Evolutionary conservation across 2,329 filamentous ascomycete genomes (phyloP).

Genomic region (Diaporthe humulicola): DNA sequence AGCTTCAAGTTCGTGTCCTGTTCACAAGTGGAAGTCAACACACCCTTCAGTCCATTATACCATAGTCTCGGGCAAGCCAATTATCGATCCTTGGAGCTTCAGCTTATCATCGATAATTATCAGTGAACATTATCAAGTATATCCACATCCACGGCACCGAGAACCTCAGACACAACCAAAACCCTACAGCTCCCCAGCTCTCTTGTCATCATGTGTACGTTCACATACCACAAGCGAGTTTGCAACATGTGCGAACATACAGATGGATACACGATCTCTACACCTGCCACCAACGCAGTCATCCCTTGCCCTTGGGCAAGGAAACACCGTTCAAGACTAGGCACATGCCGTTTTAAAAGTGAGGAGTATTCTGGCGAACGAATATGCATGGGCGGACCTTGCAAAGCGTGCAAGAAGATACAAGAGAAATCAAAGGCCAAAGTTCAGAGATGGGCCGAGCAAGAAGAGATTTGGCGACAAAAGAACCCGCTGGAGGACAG

Average conservation of each 20-base stretch:
- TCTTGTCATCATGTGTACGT: not conserved
- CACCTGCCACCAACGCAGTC: rapidly evolving
- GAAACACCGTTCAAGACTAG: not conserved
- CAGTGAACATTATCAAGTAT: not conserved
- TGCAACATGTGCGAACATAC: not conserved
- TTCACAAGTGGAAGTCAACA: not conserved
- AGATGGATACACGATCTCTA: not conserved
- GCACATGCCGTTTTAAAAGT: not conserved
- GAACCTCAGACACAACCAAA: not conserved
- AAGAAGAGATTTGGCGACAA: not conserved
- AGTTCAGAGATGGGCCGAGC: not conserved
- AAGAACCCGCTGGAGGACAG: not conserved
- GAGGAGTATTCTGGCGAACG: not conserved
- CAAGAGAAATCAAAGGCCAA: too few relatives aligned
- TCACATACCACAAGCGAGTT: not conserved
- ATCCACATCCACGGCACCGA: not conserved
- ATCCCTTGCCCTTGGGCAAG: not conserved
- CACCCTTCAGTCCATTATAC: too few relatives aligned
- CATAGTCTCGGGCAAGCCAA: not conserved
- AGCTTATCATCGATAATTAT: not conserved
- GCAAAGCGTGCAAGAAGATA: not conserved
- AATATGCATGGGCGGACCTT: not conserved
- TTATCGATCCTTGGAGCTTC: not conserved
- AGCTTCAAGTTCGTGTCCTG: not conserved
- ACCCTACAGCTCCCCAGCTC: not conserved